Evolutionary conservation across 1,139 yeast genomes (phyloP).

Genomic region (Sugiyamaella japonica): DNA sequence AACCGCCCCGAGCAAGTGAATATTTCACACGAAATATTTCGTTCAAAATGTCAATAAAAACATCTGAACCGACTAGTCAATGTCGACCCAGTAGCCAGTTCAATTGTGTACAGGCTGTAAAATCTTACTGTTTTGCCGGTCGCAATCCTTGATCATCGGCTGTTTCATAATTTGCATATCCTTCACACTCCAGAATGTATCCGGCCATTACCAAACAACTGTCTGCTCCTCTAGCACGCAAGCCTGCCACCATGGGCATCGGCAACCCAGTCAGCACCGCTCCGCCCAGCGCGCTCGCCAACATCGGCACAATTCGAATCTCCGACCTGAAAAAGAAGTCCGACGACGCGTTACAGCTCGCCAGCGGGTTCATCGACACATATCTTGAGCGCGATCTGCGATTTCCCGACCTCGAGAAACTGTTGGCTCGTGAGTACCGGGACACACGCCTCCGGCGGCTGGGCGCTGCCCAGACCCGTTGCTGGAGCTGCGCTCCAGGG

Average conservation of each 20-base stretch:
- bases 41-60: not conserved
- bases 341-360: slow-evolving; percentile 38
- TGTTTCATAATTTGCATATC: not conserved
- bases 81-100: not conserved
- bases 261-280: slow-evolving; percentile 9
- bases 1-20: not conserved
- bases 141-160: not conserved
- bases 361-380: slow-evolving; percentile 40
- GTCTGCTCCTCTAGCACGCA: slow-evolving; percentile 1
- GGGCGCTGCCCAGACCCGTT: slow-evolving; percentile 6
- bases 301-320: slow-evolving; percentile 27
- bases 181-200: not conserved
- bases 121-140: not conserved
- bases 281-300: slow-evolving; percentile 14
- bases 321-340: slow-evolving; percentile 26
- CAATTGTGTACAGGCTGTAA: not conserved
- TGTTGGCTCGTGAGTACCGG: slow-evolving; percentile 34
- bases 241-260: slow-evolving; percentile 6
- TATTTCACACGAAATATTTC: not conserved
- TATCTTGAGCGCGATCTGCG: slow-evolving; percentile 40
- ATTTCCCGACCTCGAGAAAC: slow-evolving; percentile 44
- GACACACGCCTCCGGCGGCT: slow-evolving; percentile 2
- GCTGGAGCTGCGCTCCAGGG: not conserved
- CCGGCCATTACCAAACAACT: slow-evolving; percentile 2
- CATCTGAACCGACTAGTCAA: not conserved